Conservation (phyloP, 306 rosid species). For the Castanopsis chinensis region DNA sequence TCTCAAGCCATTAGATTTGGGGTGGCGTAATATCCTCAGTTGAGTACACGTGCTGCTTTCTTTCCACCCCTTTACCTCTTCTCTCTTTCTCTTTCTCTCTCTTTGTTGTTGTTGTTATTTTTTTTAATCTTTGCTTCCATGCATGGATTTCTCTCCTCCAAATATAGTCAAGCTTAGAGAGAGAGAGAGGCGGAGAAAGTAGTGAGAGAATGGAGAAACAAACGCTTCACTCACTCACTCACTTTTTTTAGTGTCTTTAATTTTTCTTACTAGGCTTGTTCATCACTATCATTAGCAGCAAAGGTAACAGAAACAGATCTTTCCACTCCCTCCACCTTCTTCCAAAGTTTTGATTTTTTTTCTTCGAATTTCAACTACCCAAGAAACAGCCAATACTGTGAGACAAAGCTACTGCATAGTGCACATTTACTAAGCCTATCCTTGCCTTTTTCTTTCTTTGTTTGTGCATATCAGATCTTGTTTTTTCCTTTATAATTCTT, state of each 20-base stretch:
- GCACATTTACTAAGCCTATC: conserved; percentile 15
- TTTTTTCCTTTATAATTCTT: conserved; percentile 22
- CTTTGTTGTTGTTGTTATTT: no score
- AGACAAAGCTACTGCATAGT: conserved; percentile 23
- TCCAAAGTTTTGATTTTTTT: conserved; percentile 18
- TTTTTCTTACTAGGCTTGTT: conserved; percentile 36
- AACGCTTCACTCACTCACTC: conserved; percentile 52
- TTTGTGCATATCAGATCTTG: conserved; percentile 54
- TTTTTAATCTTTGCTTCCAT: conserved; percentile 70
- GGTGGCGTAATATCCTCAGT: conserved; percentile 62
- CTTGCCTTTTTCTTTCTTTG: conserved; percentile 20
- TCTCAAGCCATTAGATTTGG: conserved; percentile 49
- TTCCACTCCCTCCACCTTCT: not conserved
- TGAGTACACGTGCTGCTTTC: conserved; percentile 86
- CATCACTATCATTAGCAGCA: conserved; percentile 52
- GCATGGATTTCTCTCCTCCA: conserved; percentile 99
- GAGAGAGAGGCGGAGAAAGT: conserved; percentile 14
- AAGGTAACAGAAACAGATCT: conserved; percentile 31
- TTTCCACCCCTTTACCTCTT: conserved; percentile 30
- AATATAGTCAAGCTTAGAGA: conserved; percentile 43
- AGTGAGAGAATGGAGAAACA: conserved; percentile 38
- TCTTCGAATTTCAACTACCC: conserved; percentile 42
- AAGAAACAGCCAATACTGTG: conserved; percentile 24
- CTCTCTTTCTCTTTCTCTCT: not conserved
- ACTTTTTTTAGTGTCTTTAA: conserved; percentile 7